These are phyloP conservation scores for Podosphaera aphanis DNA, from an alignment of 2,329 filamentous ascomycete species.

Conservation along the genomic window DNA sequence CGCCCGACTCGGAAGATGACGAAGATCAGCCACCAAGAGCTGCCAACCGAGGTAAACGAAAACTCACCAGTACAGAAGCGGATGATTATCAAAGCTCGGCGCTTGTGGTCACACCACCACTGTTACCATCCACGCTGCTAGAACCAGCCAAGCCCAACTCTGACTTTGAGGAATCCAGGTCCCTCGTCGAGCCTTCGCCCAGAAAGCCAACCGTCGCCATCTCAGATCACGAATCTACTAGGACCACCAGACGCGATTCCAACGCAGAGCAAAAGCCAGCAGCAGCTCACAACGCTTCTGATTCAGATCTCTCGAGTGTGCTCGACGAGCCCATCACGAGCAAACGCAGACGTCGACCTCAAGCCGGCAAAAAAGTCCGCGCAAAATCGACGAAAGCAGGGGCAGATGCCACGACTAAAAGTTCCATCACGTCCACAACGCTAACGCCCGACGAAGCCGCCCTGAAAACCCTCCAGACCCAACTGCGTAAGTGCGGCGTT, in stretches of 20 bases:
- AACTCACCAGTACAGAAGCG: not conserved
- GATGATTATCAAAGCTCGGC: conserved; percentile 4
- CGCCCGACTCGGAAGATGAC: conserved; percentile 16
- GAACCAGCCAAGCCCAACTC: not conserved
- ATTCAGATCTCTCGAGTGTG: conserved; percentile 41
- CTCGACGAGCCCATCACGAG: conserved; percentile 48
- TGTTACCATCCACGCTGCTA: not conserved
- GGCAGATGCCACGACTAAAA: conserved; percentile 20
- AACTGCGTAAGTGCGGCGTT: conserved; percentile 73
- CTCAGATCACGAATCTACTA: too few relatives aligned
- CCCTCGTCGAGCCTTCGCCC: too few relatives aligned
- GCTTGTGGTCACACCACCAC: conserved; percentile 3
- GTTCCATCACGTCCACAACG: conserved; percentile 13
- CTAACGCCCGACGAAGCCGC: conserved; percentile 38
- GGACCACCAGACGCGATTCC: too few relatives aligned
- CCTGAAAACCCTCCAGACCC: conserved; percentile 70
- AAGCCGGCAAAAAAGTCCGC: conserved; percentile 14
- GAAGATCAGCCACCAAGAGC: conserved; percentile 4
- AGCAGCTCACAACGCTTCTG: conserved; percentile 18
- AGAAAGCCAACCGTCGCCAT: too few relatives aligned
- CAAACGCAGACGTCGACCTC: conserved; percentile 24
- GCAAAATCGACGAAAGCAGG: too few relatives aligned
- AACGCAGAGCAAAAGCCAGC: not conserved
- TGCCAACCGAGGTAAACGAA: conserved; percentile 4
- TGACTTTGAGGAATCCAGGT: conserved; percentile 1